phyloP scores from a whole-genome alignment of 306 rosid genomes.

The Vigna radiata region DNA sequence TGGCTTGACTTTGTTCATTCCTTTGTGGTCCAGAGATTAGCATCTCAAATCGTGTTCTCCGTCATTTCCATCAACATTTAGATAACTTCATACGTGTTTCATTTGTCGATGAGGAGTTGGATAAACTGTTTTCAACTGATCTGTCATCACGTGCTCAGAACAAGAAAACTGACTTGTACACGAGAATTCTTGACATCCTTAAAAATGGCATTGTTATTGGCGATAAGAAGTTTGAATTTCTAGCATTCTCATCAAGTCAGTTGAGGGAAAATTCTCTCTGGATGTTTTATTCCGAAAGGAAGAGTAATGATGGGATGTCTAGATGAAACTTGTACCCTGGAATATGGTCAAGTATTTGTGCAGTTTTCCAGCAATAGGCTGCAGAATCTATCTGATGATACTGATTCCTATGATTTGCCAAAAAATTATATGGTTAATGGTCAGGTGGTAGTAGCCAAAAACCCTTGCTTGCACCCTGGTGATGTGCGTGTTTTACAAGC shows the following conservation, averaged over 20 bases:
- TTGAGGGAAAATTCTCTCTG: conserved; percentile 78
- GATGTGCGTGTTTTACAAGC: conserved; percentile 83
- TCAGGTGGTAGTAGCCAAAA: conserved; percentile 75
- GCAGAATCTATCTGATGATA: conserved; percentile 43
- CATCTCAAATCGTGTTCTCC: conserved; percentile 87
- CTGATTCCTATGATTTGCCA: conserved; percentile 13
- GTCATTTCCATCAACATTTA: conserved; percentile 47
- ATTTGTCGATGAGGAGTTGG: conserved; percentile 87
- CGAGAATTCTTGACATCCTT: conserved; percentile 67
- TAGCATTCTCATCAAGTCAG: conserved; percentile 92
- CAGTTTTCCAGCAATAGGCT: conserved; percentile 52
- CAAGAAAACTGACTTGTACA: conserved; percentile 63
- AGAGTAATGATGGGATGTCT: conserved; percentile 95
- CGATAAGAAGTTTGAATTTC: conserved; percentile 78
- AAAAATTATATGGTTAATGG: conserved; percentile 36
- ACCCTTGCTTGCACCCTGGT: conserved; percentile 87
- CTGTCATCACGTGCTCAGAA: conserved; percentile 60
- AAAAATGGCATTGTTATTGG: conserved; percentile 71
- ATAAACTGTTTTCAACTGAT: conserved; percentile 66
- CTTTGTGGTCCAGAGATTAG: conserved; percentile 77
- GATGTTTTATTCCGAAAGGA: conserved; percentile 90
- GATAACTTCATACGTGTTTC: conserved; percentile 85
- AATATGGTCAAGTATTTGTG: conserved; percentile 88
- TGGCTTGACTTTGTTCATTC: no score
- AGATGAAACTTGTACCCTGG: conserved; percentile 81